Evolutionary conservation across 192 early-diverging fungal genomes (phyloP).

Genomic region (Phlyctochytrium arcticum): DNA sequence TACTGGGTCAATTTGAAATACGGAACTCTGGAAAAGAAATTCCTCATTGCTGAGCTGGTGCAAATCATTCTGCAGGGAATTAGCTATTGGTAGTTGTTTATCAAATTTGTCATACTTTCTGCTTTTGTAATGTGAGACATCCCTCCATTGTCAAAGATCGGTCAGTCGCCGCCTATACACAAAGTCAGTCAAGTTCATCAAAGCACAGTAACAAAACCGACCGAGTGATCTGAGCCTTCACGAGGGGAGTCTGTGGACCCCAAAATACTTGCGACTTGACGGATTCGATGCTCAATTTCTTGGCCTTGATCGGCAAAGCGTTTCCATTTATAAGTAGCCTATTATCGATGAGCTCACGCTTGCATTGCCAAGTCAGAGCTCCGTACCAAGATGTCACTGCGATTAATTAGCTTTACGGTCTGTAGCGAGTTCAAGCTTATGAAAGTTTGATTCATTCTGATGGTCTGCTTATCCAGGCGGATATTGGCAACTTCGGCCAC

Average conservation of each 20-base stretch:
- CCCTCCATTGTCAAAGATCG: no score
- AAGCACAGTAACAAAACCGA: no score
- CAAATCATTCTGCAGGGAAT: conserved; percentile 37
- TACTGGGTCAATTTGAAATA: conserved; percentile 42
- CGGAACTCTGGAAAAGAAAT: conserved; percentile 33
- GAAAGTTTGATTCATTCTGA: conserved; percentile 51
- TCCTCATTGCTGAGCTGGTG: conserved; percentile 35
- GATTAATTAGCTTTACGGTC: conserved; percentile 43
- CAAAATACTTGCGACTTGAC: conserved; percentile 23
- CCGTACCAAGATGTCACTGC: conserved; percentile 47
- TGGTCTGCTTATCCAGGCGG: conserved; percentile 43
- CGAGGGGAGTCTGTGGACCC: no score
- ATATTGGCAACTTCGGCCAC: conserved; percentile 50
- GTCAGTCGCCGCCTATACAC: no score
- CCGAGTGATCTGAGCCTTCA: no score
- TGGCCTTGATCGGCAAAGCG: conserved; percentile 42
- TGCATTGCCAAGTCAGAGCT: neutral
- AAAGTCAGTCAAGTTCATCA: no score
- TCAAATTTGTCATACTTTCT: no score
- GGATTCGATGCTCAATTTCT: conserved; percentile 32
- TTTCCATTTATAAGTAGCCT: conserved; percentile 56
- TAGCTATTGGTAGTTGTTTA: no score
- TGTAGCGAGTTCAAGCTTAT: conserved; percentile 46
- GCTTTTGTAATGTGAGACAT: no score
- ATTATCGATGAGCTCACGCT: neutral